Evolutionary conservation across 2,329 filamentous ascomycete species (phyloP).

Genomic region (Fusarium incarnatum): DNA sequence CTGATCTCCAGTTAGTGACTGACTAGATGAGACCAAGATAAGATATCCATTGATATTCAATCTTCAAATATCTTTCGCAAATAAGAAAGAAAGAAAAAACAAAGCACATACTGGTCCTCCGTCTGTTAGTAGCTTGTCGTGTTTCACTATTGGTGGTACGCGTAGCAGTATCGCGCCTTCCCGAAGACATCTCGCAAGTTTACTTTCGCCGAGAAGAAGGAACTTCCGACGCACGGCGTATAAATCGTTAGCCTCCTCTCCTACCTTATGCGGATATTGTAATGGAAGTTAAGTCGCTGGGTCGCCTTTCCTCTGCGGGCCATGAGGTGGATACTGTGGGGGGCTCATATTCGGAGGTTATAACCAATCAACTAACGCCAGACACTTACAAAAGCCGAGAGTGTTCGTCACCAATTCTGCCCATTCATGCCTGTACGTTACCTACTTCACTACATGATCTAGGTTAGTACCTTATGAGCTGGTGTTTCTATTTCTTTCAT

Average conservation of each 20-base stretch:
- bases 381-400: background rate
- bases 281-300: background rate
- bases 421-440: background rate
- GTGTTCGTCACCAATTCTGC: background rate
- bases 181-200: conserved; percentile 18
- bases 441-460: background rate
- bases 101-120: conserved; percentile 32
- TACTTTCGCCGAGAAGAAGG: background rate
- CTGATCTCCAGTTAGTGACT: conserved; percentile 33
- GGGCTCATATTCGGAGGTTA: background rate
- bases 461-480: background rate
- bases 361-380: background rate
- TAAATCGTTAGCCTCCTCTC: background rate
- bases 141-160: background rate
- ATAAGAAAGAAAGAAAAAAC: background rate
- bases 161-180: conserved; percentile 4
- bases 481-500: background rate
- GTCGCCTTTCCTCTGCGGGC: background rate
- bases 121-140: background rate
- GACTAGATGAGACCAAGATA: background rate
- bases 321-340: background rate
- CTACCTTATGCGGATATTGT: background rate
- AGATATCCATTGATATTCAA: background rate
- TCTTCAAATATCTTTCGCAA: background rate
- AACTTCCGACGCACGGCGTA: conserved; percentile 13